Evolutionary conservation across 768 basidiomycete species (phyloP), one percentile per base, ranked within the genome.

Genomic region (Chalciporus piperatus): DNA sequence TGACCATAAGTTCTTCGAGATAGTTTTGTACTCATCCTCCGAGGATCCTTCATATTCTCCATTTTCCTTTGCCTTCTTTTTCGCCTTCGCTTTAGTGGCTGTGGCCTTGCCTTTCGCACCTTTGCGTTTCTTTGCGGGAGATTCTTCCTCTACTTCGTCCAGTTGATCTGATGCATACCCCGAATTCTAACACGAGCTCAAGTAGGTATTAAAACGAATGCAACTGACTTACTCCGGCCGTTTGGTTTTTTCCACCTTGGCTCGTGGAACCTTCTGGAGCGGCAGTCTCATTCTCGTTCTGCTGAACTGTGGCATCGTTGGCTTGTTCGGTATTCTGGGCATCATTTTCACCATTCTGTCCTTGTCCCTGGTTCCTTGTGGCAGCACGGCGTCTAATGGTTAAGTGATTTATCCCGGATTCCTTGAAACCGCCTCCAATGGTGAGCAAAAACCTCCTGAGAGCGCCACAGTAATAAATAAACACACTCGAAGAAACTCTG

Each of bases 121-220:
- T 57, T 81, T 87, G 16, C 81, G 76, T 60, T 84, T 87, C 65
- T 82, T 85, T 1, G 68, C 63, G 1, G 76, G 68, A 1, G 79
- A 64, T 37, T 51, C 49, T 30, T 71, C 67, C 38, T 80, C 80
- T 1, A 73, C 70, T 19, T 82, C 84, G 58, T 93, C 89, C 4
- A 92, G 74, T 41, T 90, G 79, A 52, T 93, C 90, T 0, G 92
- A 92, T 23, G 76, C 78, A 63, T 86, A 88, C 1, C 74, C 84
- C 5, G 74, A 48, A 10, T 56, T 33, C 61, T 63, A 49, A 12
- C 14, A 43, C 52, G 27, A 32, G 35, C 17, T 51, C 50, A 20
- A 49, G 23, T 16, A 38, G 14, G 37, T 41, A 14, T 2, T 14
- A 43, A 16, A 28, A 35, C 1, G 5, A 25, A 0, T 6, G 7